Conservation (phyloP, 495 filamentous ascomycete genomes). For the Pyronema domesticum region DNA sequence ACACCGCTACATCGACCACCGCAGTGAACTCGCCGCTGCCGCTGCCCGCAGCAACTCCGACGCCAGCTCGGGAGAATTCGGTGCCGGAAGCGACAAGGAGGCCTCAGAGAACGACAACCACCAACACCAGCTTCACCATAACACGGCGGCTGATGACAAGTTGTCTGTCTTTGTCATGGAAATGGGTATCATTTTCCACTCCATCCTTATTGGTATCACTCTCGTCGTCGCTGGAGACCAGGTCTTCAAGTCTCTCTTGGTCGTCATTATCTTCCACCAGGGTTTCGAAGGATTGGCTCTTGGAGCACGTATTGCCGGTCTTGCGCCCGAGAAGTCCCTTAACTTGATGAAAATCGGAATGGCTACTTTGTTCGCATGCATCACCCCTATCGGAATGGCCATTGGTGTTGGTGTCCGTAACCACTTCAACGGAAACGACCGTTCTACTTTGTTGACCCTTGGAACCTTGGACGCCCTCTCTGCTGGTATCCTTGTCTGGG, state of each 20-base stretch:
- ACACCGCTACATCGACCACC: conserved; percentile 29
- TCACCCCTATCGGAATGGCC: conserved; percentile 42
- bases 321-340: conserved; percentile 19
- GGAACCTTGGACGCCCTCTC: conserved; percentile 40
- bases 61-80: not conserved
- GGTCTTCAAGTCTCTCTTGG: conserved; percentile 38
- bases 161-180: conserved; percentile 47
- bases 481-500: conserved; percentile 43
- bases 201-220: conserved; percentile 42
- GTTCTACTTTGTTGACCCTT: conserved; percentile 36
- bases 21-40: not conserved
- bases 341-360: conserved; percentile 31
- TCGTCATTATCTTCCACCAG: conserved; percentile 47
- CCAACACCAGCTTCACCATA: not conserved
- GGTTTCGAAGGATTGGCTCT: conserved; percentile 67
- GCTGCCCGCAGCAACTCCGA: not conserved
- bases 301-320: conserved; percentile 49
- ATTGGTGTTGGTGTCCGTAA: conserved; percentile 39
- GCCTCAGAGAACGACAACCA: not conserved
- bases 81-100: not conserved
- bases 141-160: conserved; percentile 28
- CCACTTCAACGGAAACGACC: conserved; percentile 39
- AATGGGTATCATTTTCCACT: conserved; percentile 56
- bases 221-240: conserved; percentile 39
- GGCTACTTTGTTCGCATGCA: conserved; percentile 34